These are phyloP conservation scores for Annulohypoxylon stygium DNA, from an alignment of 495 filamentous ascomycete genomes.

Conservation along the genomic window DNA sequence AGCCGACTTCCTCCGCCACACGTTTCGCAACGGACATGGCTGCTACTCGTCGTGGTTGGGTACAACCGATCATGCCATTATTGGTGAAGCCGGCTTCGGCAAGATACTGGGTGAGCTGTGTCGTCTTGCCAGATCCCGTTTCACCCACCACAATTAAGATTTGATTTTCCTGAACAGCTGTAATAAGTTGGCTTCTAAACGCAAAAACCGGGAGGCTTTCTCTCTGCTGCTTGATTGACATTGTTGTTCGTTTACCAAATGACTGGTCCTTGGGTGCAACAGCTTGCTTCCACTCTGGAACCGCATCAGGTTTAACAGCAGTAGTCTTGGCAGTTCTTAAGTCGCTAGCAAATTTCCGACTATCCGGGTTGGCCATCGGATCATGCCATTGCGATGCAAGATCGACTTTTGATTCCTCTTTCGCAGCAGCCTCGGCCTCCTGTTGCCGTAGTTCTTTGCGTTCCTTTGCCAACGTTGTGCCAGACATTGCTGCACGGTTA, in stretches of 20 bases:
- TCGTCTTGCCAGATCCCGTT: conserved; percentile 98
- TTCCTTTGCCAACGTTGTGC: conserved; percentile 90
- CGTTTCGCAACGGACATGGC: conserved; percentile 98
- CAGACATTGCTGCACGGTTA: conserved; percentile 94
- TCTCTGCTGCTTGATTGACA: conserved; percentile 96
- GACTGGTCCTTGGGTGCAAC: conserved; percentile 85
- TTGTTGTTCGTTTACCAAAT: conserved; percentile 85
- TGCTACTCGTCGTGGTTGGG: conserved; percentile 95
- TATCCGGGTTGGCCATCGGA: conserved; percentile 88
- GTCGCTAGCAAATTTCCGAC: conserved; percentile 89
- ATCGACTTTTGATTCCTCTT: conserved; percentile 84
- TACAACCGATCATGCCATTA: conserved; percentile 94
- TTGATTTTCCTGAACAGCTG: conserved; percentile 90
- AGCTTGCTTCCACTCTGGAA: conserved; percentile 94
- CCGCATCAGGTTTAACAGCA: conserved; percentile 64
- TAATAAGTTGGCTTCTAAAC: conserved; percentile 87
- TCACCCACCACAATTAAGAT: conserved; percentile 96
- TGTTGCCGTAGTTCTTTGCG: conserved; percentile 88
- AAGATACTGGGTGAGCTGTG: conserved; percentile 94
- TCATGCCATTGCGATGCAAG: conserved; percentile 95
- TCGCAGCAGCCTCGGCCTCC: conserved; percentile 80
- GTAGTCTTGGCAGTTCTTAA: conserved; percentile 69
- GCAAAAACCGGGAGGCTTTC: conserved; percentile 92
- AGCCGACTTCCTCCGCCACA: conserved; percentile 96
- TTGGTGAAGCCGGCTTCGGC: conserved; percentile 93